Evolutionary conservation across 768 basidiomycete genomes (phyloP).

Genomic region (Mycena vitilis): DNA sequence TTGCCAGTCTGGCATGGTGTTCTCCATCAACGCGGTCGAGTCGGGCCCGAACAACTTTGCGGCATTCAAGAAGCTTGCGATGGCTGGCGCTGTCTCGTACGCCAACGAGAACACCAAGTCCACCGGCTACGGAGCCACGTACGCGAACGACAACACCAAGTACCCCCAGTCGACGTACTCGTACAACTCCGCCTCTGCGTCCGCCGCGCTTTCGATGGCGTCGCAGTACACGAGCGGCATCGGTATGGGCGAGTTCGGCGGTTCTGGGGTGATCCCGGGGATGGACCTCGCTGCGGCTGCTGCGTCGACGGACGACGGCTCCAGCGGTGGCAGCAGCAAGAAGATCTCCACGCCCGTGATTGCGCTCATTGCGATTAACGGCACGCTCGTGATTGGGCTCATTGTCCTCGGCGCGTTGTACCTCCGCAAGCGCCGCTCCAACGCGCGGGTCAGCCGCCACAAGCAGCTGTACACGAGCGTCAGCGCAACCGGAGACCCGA

Average conservation of each 20-base stretch:
- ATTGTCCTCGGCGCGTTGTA: constrained; percentile 27
- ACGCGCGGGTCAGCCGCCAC: constrained; percentile 11
- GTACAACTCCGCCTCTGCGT: background rate
- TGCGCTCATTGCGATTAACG: constrained; percentile 42
- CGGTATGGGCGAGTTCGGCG: too few species aligned
- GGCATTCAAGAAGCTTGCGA: constrained; percentile 45
- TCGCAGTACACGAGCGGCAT: too few species aligned
- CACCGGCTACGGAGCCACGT: too few species aligned
- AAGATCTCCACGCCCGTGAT: constrained; percentile 36
- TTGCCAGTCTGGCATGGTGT: constrained; percentile 62
- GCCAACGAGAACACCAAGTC: background rate
- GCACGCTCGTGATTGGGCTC: constrained; percentile 34
- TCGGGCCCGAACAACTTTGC: constrained; percentile 48
- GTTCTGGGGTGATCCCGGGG: too few species aligned
- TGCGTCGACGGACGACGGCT: constrained; percentile 24
- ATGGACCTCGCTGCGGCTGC: constrained; percentile 11
- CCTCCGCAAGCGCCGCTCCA: constrained; percentile 31
- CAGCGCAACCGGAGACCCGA: constrained; percentile 24
- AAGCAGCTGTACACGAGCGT: constrained; percentile 32
- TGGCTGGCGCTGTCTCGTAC: constrained; percentile 4
- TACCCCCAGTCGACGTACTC: too few species aligned
- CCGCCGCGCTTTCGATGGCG: background rate
- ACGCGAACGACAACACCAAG: background rate
- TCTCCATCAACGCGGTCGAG: constrained; percentile 54
- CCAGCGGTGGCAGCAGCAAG: constrained; percentile 40